These are phyloP conservation scores for Nannochloropsis gaditana DNA, from an alignment of 108 stramenopile genomes.

Conservation along the genomic window DNA sequence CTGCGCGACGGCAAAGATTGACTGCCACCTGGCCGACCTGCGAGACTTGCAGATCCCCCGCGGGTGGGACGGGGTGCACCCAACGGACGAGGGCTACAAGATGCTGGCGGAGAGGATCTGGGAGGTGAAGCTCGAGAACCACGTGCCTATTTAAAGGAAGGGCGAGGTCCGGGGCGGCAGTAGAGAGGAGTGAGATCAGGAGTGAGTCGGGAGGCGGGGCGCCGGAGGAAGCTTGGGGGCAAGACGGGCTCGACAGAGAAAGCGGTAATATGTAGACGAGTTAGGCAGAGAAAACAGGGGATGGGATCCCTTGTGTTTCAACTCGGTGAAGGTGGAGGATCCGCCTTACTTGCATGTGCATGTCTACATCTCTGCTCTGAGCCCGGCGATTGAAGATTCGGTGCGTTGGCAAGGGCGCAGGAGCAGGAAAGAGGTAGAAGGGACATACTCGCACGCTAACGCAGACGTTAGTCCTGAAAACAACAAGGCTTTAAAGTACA, in stretches of 20 bases:
- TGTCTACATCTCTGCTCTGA: neutral
- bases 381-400: too few relatives aligned
- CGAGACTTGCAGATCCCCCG: conserved; percentile 16
- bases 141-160: neutral
- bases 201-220: neutral
- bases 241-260: too few relatives aligned
- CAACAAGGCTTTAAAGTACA: too few relatives aligned
- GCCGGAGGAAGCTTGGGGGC: too few relatives aligned
- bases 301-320: neutral
- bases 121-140: neutral
- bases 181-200: neutral
- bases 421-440: too few relatives aligned
- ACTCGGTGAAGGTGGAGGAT: neutral
- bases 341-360: neutral
- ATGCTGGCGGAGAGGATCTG: conserved; percentile 17
- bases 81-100: conserved; percentile 10
- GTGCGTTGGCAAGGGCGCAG: too few relatives aligned
- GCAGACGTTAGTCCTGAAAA: too few relatives aligned
- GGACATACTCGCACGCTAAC: too few relatives aligned
- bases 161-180: neutral
- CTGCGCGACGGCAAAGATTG: neutral
- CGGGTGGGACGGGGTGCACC: neutral
- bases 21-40: neutral
- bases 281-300: neutral
- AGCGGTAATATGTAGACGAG: neutral